These are phyloP conservation scores for Setaria viridis DNA, from an alignment of 202 grass and related monocot genomes.

Conservation along the genomic window DNA sequence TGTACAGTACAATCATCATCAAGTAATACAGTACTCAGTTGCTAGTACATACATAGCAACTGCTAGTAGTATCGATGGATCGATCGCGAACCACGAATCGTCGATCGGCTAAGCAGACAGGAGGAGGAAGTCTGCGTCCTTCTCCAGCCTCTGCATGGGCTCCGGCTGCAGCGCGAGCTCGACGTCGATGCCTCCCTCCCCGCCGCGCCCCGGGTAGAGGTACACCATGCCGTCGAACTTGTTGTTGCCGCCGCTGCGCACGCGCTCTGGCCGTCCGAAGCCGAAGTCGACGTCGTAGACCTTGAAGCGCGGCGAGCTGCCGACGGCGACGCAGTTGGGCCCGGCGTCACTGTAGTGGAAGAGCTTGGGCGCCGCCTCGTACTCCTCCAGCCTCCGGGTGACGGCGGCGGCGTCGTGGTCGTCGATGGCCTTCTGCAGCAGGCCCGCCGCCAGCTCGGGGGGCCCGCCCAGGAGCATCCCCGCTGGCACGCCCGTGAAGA, in stretches of 20 bases:
- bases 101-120: too few relatives aligned
- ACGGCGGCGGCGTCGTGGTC: conserved; percentile 79
- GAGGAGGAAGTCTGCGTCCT: not conserved
- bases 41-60: too few relatives aligned
- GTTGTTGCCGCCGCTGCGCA: conserved; percentile 89
- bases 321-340: conserved; percentile 91
- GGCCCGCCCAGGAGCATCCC: conserved; percentile 73
- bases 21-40: too few relatives aligned
- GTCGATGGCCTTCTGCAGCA: conserved; percentile 79
- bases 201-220: conserved; percentile 76
- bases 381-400: conserved; percentile 72
- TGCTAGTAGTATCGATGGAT: too few relatives aligned
- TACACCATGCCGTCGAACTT: conserved; percentile 99
- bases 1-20: too few relatives aligned
- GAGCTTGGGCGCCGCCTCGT: conserved; percentile 85
- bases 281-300: conserved; percentile 98
- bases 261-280: conserved; percentile 77
- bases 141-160: conserved; percentile 63
- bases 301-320: conserved; percentile 88
- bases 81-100: too few relatives aligned
- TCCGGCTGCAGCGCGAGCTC: conserved; percentile 86
- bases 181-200: conserved; percentile 84
- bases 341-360: conserved; percentile 97
- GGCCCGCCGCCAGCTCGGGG: conserved; percentile 52
- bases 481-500: conserved; percentile 85